Conservation (phyloP, 139 green algal species). For the Mychonastes homosphaera region DNA sequence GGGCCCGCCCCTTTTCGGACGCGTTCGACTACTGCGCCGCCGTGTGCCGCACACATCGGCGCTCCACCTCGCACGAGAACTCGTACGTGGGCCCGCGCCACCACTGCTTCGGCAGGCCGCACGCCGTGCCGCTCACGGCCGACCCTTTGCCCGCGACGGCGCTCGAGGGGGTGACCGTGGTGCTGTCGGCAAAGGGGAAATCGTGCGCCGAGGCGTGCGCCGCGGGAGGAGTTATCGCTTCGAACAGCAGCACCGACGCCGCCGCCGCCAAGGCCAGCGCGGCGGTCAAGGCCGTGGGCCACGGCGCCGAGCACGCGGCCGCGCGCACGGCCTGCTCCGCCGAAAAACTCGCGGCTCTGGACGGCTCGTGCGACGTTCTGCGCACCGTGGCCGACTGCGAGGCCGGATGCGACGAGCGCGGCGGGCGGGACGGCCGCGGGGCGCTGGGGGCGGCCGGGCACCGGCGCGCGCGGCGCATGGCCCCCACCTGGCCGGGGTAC, state of each 20-base stretch:
- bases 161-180: slow-evolving; percentile 24
- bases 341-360: slow-evolving; percentile 25
- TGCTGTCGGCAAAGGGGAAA: slow-evolving; percentile 19
- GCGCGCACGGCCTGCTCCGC: slow-evolving; percentile 24
- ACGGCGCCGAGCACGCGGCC: too few relatives aligned
- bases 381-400: slow-evolving; percentile 44
- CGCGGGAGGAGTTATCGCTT: too few relatives aligned
- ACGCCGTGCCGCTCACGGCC: neutral
- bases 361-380: slow-evolving; percentile 65
- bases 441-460: neutral
- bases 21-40: slow-evolving; percentile 57
- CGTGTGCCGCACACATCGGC: slow-evolving; percentile 54
- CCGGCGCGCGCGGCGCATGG: slow-evolving; percentile 1
- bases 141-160: slow-evolving; percentile 21
- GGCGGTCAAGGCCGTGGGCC: too few relatives aligned
- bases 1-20: slow-evolving; percentile 44
- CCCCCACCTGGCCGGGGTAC: slow-evolving; percentile 35
- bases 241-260: too few relatives aligned
- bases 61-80: slow-evolving; percentile 72
- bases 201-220: slow-evolving; percentile 39
- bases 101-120: slow-evolving; percentile 57
- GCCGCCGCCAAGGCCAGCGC: too few relatives aligned
- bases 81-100: slow-evolving; percentile 51
- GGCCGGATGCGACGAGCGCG: slow-evolving; percentile 22
- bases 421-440: neutral